phyloP scores from a whole-genome alignment of 2,329 filamentous ascomycete species.

The Lasiodiplodia hormozganensis region DNA sequence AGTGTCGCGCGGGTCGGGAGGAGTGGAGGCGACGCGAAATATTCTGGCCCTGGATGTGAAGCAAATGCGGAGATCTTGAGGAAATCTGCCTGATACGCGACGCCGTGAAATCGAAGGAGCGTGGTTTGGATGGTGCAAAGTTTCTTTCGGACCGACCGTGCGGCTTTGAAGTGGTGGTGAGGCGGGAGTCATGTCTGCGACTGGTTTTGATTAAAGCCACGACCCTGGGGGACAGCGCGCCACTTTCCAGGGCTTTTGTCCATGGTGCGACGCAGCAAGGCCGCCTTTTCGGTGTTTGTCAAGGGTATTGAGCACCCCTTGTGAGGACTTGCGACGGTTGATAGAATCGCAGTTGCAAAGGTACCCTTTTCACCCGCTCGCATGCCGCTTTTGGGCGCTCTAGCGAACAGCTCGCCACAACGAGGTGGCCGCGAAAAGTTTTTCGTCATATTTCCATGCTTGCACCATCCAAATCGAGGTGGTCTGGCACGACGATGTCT shows the following conservation, averaged over 20 bases:
- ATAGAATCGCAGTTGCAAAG: background rate
- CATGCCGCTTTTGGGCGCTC: background rate
- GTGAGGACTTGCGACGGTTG: background rate
- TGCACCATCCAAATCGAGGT: background rate
- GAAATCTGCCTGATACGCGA: background rate
- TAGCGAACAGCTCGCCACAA: background rate
- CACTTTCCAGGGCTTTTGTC: background rate
- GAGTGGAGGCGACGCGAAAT: background rate
- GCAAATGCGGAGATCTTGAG: background rate
- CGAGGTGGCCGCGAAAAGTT: background rate
- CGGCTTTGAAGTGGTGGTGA: background rate
- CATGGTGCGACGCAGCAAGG: background rate
- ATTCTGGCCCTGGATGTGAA: background rate
- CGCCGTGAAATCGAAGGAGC: rapidly evolving
- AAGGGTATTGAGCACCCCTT: rapidly evolving
- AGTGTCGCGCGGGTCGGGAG: background rate
- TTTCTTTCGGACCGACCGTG: background rate
- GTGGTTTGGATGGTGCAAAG: background rate
- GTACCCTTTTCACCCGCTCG: background rate
- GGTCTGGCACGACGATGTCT: background rate
- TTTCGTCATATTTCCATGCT: background rate
- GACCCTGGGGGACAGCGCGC: background rate
- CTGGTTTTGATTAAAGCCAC: background rate
- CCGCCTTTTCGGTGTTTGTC: background rate
- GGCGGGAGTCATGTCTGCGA: background rate